These are phyloP conservation scores for Silybum marianum DNA, from an alignment of 129 eudicot genomes.

Conservation along the genomic window DNA sequence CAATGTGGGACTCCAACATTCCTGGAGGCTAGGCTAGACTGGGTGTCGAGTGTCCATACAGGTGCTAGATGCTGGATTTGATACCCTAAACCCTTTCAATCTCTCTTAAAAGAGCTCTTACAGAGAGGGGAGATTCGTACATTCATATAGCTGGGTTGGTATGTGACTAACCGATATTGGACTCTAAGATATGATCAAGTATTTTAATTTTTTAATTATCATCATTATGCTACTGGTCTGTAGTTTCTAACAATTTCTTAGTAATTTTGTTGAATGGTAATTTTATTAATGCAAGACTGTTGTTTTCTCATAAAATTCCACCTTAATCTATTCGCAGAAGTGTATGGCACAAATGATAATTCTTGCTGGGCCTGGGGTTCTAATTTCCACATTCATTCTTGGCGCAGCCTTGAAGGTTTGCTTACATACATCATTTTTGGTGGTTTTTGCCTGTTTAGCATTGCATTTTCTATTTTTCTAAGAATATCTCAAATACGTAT, in stretches of 20 bases:
- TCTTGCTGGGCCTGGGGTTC: conserved; percentile 99
- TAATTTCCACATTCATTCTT: conserved; percentile 80
- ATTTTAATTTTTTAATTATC: neutral
- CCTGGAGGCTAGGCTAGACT: no score
- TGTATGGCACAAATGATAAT: conserved; percentile 85
- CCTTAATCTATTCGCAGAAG: conserved; percentile 48
- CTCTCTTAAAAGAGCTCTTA: no score
- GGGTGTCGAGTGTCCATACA: no score
- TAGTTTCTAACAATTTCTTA: neutral
- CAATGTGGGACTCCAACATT: no score
- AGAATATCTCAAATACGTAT: neutral
- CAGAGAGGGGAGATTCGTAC: no score
- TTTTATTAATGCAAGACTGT: neutral
- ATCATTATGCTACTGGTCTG: neutral
- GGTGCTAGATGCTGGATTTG: no score
- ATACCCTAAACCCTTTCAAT: no score
- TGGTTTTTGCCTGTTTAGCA: neutral
- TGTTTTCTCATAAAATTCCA: neutral
- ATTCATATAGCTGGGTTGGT: no score
- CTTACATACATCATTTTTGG: neutral
- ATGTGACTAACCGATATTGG: no score
- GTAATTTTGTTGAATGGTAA: neutral
- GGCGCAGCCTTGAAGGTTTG: conserved; percentile 86
- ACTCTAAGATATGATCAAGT: neutral
- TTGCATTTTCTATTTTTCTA: conserved; percentile 7